Base-by-base conservation (phyloP, 257 asterid genomes). In the Anisodus acutangulus region DNA sequence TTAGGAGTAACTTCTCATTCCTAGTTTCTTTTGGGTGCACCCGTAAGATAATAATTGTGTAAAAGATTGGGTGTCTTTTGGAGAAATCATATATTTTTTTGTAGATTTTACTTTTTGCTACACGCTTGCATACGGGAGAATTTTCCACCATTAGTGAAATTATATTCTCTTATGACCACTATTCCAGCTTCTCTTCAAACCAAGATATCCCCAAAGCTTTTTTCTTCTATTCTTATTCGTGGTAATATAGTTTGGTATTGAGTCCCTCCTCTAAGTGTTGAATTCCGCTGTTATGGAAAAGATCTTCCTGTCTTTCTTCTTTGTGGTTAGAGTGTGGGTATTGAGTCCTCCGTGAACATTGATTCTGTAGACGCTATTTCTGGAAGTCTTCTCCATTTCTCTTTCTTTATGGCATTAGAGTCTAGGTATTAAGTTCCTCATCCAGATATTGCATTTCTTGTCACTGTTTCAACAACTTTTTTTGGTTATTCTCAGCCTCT, bases 381-480 rank as follows among this genome's bases (percentile, higher is more conserved):
- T 66, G 72, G 3, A 66, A 66, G 72, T 66, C 47, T 66, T 64
- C 45, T 31, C 45, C 9, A 31, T 66, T 66, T 66, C 13, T 66
- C 69, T 66, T 66, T 0, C 47, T 66, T 66, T 31, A 66, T 66
- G 47, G 45, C 72, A 66, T 66, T 66, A 66, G 72, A 31, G 72
- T 66, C 45, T 66, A 66, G 72, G n/a, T 31, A 31, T 66, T 31
- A 66, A 66, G 72, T 66, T 66, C 45, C 35, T 1, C 19, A 12
- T 66, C n/a, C 35, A 66, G 11, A 66, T 66, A 31, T 66, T 66
- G 47, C 72, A 66, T 66, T 66, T 66, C 35, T 11, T 66, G 45
- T 31, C 72, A 66, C 31, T 66, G 45, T 31, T 66, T 31, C 2
- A 1, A 63, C 70, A 63, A 26, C 17, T 8, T 49, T 7, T 49